Evolutionary conservation across 257 asterid genomes (phyloP).

Genomic region (Nicotiana knightiana): DNA sequence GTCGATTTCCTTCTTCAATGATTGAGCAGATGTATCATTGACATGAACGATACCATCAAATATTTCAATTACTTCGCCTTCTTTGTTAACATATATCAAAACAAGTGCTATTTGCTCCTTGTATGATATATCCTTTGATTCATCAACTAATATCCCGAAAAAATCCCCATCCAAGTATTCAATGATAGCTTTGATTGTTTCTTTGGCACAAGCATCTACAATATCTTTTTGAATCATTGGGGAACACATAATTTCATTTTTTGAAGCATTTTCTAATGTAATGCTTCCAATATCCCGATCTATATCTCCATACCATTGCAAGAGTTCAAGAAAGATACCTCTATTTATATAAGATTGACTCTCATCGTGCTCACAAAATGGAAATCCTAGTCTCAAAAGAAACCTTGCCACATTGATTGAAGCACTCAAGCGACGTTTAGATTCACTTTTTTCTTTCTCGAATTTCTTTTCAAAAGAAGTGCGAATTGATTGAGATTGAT

Average conservation of each 20-base stretch:
- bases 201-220: background rate
- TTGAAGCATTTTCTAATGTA: background rate
- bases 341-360: background rate
- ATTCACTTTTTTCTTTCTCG: background rate
- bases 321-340: background rate
- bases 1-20: background rate
- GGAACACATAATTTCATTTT: background rate
- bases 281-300: background rate
- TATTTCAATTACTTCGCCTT: background rate
- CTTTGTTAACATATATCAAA: background rate
- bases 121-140: background rate
- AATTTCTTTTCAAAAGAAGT: background rate
- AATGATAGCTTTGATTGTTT: background rate
- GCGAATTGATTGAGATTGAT: background rate
- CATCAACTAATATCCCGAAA: background rate
- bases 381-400: background rate
- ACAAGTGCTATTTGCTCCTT: background rate
- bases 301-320: background rate
- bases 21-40: too few relatives aligned
- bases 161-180: background rate
- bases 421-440: background rate
- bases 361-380: background rate
- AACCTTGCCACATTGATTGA: background rate
- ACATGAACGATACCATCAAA: background rate
- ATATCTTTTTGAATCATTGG: constrained; percentile 6